These are phyloP conservation scores for Gaeumannomyces tritici DNA, from an alignment of 2,329 filamentous ascomycete species.

Conservation along the genomic window DNA sequence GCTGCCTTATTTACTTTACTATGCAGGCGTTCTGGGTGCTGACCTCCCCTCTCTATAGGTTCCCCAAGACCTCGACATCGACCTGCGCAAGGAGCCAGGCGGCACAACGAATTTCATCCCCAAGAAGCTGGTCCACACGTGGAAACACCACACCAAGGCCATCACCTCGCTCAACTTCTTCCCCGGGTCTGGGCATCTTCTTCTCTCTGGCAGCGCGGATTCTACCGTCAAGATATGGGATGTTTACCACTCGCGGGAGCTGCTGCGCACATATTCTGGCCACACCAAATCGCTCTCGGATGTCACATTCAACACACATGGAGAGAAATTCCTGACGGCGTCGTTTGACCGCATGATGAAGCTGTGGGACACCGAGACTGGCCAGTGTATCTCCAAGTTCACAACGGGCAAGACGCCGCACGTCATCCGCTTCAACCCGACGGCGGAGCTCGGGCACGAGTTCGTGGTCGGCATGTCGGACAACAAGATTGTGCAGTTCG, in stretches of 20 bases:
- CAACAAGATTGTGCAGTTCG: conserved; percentile 98
- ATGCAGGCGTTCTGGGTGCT: neutral
- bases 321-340: conserved; percentile 78
- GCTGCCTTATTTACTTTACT: neutral
- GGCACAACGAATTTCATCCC: conserved; percentile 85
- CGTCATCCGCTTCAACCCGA: conserved; percentile 87
- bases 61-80: conserved; percentile 79
- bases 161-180: conserved; percentile 89
- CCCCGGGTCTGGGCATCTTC: conserved; percentile 74
- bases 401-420: conserved; percentile 92
- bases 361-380: conserved; percentile 96
- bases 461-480: conserved; percentile 96
- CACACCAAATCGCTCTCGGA: conserved; percentile 88
- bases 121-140: conserved; percentile 87
- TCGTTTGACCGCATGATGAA: conserved; percentile 96
- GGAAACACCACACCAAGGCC: conserved; percentile 75
- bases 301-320: conserved; percentile 73
- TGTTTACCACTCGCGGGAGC: conserved; percentile 78
- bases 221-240: conserved; percentile 91
- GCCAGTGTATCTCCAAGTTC: conserved; percentile 78
- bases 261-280: conserved; percentile 83
- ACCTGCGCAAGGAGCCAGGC: conserved; percentile 71
- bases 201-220: conserved; percentile 86
- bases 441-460: conserved; percentile 66
- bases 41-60: conserved; percentile 63